Base-by-base conservation (phyloP, 2,329 filamentous ascomycete genomes). In the Chaetomiaceae sp. region DNA sequence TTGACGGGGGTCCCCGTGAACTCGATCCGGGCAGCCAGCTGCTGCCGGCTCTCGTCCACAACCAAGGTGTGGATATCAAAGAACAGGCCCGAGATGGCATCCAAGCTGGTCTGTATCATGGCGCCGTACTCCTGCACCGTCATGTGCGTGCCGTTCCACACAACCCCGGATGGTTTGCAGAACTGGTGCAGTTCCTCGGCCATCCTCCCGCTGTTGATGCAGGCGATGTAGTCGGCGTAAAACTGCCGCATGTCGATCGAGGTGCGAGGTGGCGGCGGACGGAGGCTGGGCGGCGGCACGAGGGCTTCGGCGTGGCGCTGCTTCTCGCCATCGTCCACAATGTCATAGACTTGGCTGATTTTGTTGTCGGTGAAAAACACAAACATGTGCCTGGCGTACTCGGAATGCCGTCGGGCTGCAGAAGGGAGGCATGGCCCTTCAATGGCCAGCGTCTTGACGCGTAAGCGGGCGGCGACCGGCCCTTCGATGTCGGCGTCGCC, bases 1-100 rank as follows among this genome's bases (percentile, higher is more conserved):
- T 58, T 61, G 18, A 58, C 51, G 2, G 60, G 60, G 5, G 56
- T 55, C 6, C 60, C 59, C 3, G 42, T 43, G 30, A 62, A 62
- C 30, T 62, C 59, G 14, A 62, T 46, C 29, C 57, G 48, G 7
- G 51, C 56, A 9, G 52, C 57, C 9, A 62, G 21, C 53, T 56
- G 56, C 37, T 61, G 57, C 38, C 43, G 51, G 9, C 20, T 20
- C 32, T 58, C 54, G 14, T 61, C 60, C 10, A 58, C 56, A 4
- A 58, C 41, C 23, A 61, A 23, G 7, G 46, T 56, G 25, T 51
- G 51, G 1, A 58, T 48, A 11, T 56, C 38, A 36, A 62, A 62
- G 21, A 40, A 37, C 5, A 61, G 53, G 0, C 51, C 60, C 1
- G 51, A 45, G 27, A 62, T 61, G 1, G 57, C 56, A 5, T 58